A percentile compares a stretch with the other conserved stretches of the same genome.
Evolutionary conservation across 202 grass and related monocot species (phyloP).

Genomic region (Brachypodium distachyon): DNA sequence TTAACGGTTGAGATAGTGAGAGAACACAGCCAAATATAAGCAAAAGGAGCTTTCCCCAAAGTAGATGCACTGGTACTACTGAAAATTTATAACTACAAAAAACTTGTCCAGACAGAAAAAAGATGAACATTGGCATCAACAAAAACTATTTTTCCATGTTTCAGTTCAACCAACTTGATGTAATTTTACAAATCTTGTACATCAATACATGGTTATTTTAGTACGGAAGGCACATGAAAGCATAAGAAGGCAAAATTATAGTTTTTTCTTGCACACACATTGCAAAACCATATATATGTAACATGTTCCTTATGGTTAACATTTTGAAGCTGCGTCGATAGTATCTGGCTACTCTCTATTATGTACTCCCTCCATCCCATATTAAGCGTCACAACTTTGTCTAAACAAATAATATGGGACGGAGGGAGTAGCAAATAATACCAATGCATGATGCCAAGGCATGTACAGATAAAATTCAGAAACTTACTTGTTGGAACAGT

Average conservation of each 20-base stretch:
- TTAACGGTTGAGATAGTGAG: neutral
- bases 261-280: neutral
- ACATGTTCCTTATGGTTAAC: neutral
- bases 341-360: neutral
- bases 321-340: slow-evolving; percentile 5
- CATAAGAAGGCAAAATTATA: neutral
- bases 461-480: slow-evolving; percentile 6
- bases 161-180: slow-evolving; percentile 17
- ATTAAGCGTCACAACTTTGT: too few species aligned
- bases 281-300: neutral
- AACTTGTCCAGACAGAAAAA: slow-evolving; percentile 10
- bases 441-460: slow-evolving; percentile 2
- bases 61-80: slow-evolving; percentile 10
- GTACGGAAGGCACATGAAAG: neutral
- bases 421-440: neutral
- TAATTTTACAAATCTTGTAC: neutral
- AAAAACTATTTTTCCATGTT: neutral
- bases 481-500: slow-evolving; percentile 86
- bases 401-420: too few species aligned
- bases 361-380: too few species aligned
- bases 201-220: neutral
- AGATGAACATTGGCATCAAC: neutral
- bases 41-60: neutral
- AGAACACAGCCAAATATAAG: neutral
- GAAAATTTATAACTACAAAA: neutral